Percentiles rank a stretch among this genome's conserved stretches.
phyloP scores from a whole-genome alignment of 805 yeast species.

The Saccharomycopsis selenospora region DNA sequence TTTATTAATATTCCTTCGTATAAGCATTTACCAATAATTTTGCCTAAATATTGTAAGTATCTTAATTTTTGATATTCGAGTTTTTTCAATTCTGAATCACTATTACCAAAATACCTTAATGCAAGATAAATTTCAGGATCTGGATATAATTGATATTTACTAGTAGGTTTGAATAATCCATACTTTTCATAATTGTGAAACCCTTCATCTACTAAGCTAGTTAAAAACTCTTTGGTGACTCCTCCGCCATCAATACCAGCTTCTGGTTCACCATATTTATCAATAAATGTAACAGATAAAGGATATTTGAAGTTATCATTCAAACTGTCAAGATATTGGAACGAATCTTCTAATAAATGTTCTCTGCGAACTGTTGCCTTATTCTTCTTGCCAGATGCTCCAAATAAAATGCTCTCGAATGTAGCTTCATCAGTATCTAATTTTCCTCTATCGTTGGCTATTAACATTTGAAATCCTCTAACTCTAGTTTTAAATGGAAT shows the following conservation, averaged over 20 bases:
- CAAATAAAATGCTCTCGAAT: too few species aligned
- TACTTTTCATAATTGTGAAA: conserved; percentile 37
- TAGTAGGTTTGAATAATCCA: conserved; percentile 37
- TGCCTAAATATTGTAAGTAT: conserved; percentile 61
- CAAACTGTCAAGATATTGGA: conserved; percentile 42
- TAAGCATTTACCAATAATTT: conserved; percentile 79
- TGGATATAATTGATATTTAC: conserved; percentile 65
- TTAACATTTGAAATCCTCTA: conserved; percentile 56
- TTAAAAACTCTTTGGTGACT: conserved; percentile 81
- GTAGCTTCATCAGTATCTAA: conserved; percentile 21
- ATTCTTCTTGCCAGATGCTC: conserved; percentile 13
- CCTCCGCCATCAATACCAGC: conserved; percentile 98
- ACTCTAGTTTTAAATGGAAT: conserved; percentile 72
- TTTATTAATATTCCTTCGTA: conserved; percentile 79
- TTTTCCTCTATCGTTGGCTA: conserved; percentile 43
- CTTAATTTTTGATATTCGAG: conserved; percentile 24
- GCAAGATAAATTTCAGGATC: conserved; percentile 45
- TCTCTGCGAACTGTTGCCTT: conserved; percentile 62
- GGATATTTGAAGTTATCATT: conserved; percentile 53
- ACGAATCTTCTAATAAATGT: conserved; percentile 69
- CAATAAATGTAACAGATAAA: conserved; percentile 58
- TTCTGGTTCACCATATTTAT: conserved; percentile 66
- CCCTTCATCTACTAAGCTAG: conserved; percentile 62
- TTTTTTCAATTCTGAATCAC: conserved; percentile 23
- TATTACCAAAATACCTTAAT: conserved; percentile 26